These are phyloP conservation scores for Spiraea crenata DNA, from an alignment of 331 rosid species.

Conservation along the genomic window DNA sequence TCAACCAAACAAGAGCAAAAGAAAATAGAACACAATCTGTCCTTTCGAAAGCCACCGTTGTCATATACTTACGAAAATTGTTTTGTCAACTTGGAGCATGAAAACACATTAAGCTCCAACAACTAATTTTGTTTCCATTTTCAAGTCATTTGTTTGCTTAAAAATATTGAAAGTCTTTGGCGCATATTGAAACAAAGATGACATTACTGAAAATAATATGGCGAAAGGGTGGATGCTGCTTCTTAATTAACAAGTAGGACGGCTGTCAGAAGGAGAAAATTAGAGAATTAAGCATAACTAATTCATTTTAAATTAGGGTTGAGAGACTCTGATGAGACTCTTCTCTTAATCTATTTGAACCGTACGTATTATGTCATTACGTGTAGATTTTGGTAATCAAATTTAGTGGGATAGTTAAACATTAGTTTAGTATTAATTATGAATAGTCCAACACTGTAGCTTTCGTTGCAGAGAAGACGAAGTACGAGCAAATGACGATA, in stretches of 20 bases:
- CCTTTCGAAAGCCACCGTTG: background rate
- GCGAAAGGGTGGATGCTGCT: background rate
- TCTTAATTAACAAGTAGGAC: background rate
- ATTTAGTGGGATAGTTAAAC: background rate
- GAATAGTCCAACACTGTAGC: background rate
- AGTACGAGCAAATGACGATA: background rate
- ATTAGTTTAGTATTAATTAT: background rate
- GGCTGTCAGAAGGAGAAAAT: background rate
- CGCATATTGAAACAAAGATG: no score
- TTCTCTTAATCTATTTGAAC: background rate
- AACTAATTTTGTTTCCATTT: no score
- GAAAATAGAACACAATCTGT: background rate
- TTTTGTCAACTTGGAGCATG: conserved; percentile 10
- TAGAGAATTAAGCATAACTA: background rate
- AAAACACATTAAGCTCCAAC: background rate
- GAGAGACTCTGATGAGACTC: background rate
- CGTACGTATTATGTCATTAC: background rate
- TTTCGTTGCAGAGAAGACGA: background rate
- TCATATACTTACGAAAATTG: background rate
- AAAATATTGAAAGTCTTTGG: no score
- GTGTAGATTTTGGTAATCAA: background rate
- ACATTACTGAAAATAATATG: no score
- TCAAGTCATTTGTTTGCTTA: no score
- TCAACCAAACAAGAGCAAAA: background rate
- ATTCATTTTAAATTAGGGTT: background rate